Percentiles rank a stretch among this genome's conserved stretches.
phyloP scores from a whole-genome alignment of 768 basidiomycete genomes.

The Strobilomyces confusus region DNA sequence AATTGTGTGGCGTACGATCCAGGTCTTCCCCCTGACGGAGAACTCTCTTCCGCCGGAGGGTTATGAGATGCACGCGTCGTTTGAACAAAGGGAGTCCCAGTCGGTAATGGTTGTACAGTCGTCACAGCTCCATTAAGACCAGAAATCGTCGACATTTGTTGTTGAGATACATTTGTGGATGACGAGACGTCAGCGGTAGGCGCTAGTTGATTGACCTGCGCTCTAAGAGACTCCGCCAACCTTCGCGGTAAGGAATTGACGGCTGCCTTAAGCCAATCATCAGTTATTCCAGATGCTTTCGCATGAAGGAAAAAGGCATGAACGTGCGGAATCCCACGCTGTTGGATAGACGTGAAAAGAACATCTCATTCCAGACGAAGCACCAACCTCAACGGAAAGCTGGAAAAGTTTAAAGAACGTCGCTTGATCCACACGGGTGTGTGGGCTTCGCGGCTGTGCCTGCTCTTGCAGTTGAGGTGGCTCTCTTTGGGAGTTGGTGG shows the following conservation, averaged over 20 bases:
- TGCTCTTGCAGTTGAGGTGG: conserved; percentile 7
- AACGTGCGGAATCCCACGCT: conserved; percentile 17
- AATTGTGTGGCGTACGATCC: conserved; percentile 11
- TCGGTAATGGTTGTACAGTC: background rate
- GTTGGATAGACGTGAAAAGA: conserved; percentile 1
- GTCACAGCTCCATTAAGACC: background rate
- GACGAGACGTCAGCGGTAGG: background rate
- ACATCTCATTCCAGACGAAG: background rate
- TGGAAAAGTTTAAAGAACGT: conserved; percentile 23
- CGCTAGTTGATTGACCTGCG: conserved; percentile 3
- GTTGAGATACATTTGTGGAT: background rate
- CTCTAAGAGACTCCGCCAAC: conserved; percentile 9
- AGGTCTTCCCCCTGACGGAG: background rate
- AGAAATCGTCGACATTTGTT: background rate
- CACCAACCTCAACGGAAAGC: conserved; percentile 17
- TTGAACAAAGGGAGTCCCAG: background rate
- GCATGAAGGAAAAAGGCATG: conserved; percentile 14
- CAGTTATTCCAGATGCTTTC: conserved; percentile 13
- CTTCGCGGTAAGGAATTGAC: conserved; percentile 15
- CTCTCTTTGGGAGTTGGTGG: background rate
- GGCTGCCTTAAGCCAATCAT: conserved; percentile 20
- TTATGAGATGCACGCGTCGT: background rate
- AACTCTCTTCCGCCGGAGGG: background rate
- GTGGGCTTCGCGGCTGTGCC: background rate
- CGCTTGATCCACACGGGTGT: conserved; percentile 6